Conservation (phyloP, 2,329 filamentous ascomycete genomes). For the Colletotrichum sp. region DNA sequence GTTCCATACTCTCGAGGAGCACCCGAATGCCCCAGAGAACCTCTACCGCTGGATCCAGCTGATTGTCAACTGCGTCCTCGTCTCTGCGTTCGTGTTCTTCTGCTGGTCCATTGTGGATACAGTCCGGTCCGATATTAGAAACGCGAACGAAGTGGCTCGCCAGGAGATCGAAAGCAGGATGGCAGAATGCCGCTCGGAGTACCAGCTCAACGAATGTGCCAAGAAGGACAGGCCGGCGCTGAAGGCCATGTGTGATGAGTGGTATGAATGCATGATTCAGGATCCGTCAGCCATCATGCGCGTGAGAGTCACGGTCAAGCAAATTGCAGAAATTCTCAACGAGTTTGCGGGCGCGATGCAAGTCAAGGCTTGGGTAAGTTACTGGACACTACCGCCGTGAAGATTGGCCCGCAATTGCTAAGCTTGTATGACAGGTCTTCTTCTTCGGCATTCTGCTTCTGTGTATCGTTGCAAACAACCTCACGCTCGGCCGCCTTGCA, state of each 20-base stretch:
- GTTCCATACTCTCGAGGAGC: constrained; percentile 58
- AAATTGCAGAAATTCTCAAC: constrained; percentile 92
- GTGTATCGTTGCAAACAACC: constrained; percentile 56
- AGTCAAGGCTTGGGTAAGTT: constrained; percentile 71
- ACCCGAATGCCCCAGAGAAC: constrained; percentile 64
- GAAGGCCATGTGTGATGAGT: constrained; percentile 74
- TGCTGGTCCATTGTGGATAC: constrained; percentile 70
- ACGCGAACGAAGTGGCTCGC: constrained; percentile 73
- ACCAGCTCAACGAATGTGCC: constrained; percentile 76
- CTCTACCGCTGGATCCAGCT: constrained; percentile 65
- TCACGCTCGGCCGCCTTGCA: constrained; percentile 44
- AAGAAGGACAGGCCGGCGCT: constrained; percentile 73
- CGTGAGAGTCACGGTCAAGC: constrained; percentile 82
- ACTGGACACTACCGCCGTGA: background rate
- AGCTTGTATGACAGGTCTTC: constrained; percentile 46
- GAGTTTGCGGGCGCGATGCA: constrained; percentile 91
- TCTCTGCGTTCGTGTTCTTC: constrained; percentile 64
- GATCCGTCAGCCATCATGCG: constrained; percentile 80
- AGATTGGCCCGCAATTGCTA: background rate
- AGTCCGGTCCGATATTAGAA: constrained; percentile 76
- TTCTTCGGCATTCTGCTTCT: constrained; percentile 54
- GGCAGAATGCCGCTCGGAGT: constrained; percentile 74
- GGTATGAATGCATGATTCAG: constrained; percentile 87
- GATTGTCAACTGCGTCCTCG: constrained; percentile 68
- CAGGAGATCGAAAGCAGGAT: constrained; percentile 75